Evolutionary conservation across 257 asterid genomes (phyloP), one percentile per base, ranked within the genome.

Genomic region (Ligustrum vulgare): DNA sequence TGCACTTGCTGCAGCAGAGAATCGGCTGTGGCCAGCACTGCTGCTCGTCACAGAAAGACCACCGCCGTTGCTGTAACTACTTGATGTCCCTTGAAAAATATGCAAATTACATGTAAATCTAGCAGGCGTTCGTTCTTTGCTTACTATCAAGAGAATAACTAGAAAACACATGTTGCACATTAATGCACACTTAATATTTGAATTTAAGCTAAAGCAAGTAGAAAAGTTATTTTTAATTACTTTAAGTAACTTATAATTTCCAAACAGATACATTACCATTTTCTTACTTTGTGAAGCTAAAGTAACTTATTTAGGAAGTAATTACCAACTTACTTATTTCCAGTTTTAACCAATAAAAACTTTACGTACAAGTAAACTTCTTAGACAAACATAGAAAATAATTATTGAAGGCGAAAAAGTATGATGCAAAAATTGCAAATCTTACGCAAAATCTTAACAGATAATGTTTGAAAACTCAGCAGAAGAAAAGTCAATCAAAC

Each of bases 21-120:
- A 80, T 68, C 60, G 82, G 82, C 85, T 79, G 15, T 60, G 82
- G 70, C 82, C 85, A 3, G 88, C 84, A 31, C 84, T 84, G 73
- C 87, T 80, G 79, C 82, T 84, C 7, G 87, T 82, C 18, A 74
- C 83, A 6, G 88, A 85, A 78, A 81, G 8, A 4, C 79, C 88
- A n/a, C 78, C 88, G 2, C 76, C 86, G 13, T 69, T 81, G 82
- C 91, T 85, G 79, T 78, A 78, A 22, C 41, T 69, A 35, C 36
- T 22, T 8, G 35, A 69, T 2, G 60, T 43, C 20, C 36, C 58
- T 69, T 11, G 3, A 67, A 67, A 8, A 25, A 67, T 67, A 32
- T 32, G 71, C 7, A 32, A 69, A n/a, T 20, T 9, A 67, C 6
- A n/a, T 34, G 12, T 33, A 9, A 34, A 67, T 2, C 12, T 13